Conservation (phyloP, 768 basidiomycete species). For the Calocera viscosa region DNA sequence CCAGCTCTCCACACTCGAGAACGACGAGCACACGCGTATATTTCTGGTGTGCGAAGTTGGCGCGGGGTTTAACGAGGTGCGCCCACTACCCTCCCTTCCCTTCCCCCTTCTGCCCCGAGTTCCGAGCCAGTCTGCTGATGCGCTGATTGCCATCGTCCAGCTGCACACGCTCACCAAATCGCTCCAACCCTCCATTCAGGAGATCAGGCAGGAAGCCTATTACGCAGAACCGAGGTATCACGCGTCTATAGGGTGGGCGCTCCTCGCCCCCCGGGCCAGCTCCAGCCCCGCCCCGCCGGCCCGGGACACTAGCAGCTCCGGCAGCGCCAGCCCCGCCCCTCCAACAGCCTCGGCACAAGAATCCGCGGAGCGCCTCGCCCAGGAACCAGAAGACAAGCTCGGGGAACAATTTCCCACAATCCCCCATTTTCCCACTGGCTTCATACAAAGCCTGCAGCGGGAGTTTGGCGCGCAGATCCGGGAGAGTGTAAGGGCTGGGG, state of each 20-base stretch:
- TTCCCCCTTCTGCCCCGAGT: not conserved
- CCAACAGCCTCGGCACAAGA: not conserved
- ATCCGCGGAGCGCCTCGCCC: not conserved
- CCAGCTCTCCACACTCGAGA: slow-evolving; percentile 52
- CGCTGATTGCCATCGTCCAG: slow-evolving; percentile 22
- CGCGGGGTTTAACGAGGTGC: slow-evolving; percentile 67
- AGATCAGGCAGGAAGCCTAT: slow-evolving; percentile 62
- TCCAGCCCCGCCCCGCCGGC: not conserved
- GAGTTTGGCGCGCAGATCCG: slow-evolving; percentile 28
- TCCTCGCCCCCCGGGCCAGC: slow-evolving; percentile 34
- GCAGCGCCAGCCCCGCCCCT: not conserved
- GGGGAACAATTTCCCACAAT: slow-evolving; percentile 36
- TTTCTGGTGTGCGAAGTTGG: slow-evolving; percentile 76
- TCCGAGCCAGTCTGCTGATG: not conserved
- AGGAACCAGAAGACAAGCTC: not conserved
- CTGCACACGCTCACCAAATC: slow-evolving; percentile 42
- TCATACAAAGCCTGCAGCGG: slow-evolving; percentile 41
- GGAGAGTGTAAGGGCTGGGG: not conserved
- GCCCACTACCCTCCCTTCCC: slow-evolving; percentile 16
- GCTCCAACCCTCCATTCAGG: slow-evolving; percentile 45
- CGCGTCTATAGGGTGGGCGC: slow-evolving; percentile 77
- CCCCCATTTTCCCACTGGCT: slow-evolving; percentile 36
- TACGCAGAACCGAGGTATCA: slow-evolving; percentile 77
- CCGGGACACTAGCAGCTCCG: not conserved
- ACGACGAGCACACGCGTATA: slow-evolving; percentile 68